Evolutionary conservation across 495 filamentous ascomycete species (phyloP), one percentile per base, ranked within the genome.

Genomic region (Hypoxylon lienhwacheense): DNA sequence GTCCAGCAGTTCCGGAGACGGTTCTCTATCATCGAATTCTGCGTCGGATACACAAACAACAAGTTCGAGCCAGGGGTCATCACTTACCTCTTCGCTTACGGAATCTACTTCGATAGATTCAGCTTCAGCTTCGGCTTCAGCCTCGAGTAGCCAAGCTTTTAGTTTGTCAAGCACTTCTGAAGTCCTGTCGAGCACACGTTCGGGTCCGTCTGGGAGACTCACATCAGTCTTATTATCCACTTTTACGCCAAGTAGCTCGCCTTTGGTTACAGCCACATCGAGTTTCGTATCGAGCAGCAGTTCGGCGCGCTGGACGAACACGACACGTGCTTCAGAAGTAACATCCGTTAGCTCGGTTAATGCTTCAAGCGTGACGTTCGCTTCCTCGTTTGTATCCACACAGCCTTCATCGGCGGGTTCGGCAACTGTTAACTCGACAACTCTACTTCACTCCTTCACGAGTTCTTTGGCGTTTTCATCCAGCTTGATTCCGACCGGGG

Each of bases 301-400:
- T 21, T 61, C 57, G 7, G 46, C 19, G 8, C 21, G 5, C 22
- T 55, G 51, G 51, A 29, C 41, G 17, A 61, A 61, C 28, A 42
- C 46, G 14, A 29, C 57, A 10, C 36, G 22, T 31, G 37, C 31
- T 28, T 45, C 40, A 4, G 51, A n/a, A 11, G 26, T 19, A 11
- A 29, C 15, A 28, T 28, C 35, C 7, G 47, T 47, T 12, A 44
- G 32, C 25, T 19, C 33, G 17, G 29, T 4, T 3, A 21, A 37
- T 33, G 15, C 20, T 3, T 12, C 22, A 11, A 21, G 10, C 6
- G 28, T 39, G 16, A 35, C 21, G 29, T 29, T 16, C 7, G 21
- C 7, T 16, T 19, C 31, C 7, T 44, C 37, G n/a, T 49, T 26
- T 0, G n/a, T 8, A 4, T n/a, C 4, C 22, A 8, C 24, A 40